phyloP scores from a whole-genome alignment of 257 asterid genomes.

The Scutellaria barbata region DNA sequence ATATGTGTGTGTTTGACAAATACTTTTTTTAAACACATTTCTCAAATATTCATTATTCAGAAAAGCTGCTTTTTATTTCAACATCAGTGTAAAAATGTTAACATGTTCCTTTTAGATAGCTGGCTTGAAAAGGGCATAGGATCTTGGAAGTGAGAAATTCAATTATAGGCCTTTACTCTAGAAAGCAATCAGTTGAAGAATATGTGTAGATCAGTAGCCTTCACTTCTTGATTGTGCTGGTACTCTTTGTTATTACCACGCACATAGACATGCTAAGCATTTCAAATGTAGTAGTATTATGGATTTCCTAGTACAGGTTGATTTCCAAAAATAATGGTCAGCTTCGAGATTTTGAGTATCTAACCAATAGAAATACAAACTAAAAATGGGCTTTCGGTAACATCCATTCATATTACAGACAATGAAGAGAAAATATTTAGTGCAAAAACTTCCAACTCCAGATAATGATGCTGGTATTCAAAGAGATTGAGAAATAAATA shows the following conservation, averaged over 20 bases:
- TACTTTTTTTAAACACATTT: neutral
- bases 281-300: neutral
- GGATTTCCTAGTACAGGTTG: conserved; percentile 7
- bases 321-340: neutral
- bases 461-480: conserved; percentile 14
- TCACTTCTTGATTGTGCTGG: neutral
- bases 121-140: neutral
- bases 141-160: neutral
- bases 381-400: neutral
- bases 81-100: neutral
- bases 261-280: neutral
- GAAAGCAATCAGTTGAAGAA: neutral
- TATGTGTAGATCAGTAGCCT: neutral
- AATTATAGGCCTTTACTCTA: neutral
- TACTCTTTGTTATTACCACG: neutral
- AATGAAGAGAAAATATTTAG: conserved; percentile 9
- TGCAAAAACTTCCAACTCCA: conserved; percentile 24
- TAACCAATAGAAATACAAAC: conserved; percentile 18
- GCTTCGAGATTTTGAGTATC: conserved; percentile 28
- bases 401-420: conserved; percentile 23
- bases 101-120: neutral
- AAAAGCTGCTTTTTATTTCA: conserved; percentile 11
- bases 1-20: too few species aligned
- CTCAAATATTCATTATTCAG: conserved; percentile 17
- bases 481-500: conserved; percentile 12